Evolutionary conservation across 2,329 filamentous ascomycete species (phyloP).

Genomic region (Colletotrichum tofieldiae): DNA sequence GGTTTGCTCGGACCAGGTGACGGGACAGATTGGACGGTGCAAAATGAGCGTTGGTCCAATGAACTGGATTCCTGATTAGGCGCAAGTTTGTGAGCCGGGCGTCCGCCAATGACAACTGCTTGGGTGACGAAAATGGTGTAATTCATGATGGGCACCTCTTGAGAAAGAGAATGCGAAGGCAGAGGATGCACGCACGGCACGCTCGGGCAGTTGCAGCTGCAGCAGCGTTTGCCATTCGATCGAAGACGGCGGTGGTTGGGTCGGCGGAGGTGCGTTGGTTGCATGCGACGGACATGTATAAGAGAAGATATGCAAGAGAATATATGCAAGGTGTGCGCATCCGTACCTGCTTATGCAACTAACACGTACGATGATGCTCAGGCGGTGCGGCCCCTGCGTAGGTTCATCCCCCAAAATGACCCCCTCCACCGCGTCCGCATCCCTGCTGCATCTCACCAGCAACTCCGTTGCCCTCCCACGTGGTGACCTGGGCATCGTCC

Average conservation of each 20-base stretch:
- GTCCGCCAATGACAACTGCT: not conserved
- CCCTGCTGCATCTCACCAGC: not conserved
- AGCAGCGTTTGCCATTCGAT: not conserved
- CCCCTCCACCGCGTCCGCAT: not conserved
- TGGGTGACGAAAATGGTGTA: no score
- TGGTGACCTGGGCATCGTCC: constrained; percentile 15
- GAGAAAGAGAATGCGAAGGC: not conserved
- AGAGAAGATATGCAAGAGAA: not conserved
- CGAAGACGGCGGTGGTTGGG: not conserved
- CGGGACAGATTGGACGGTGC: not conserved
- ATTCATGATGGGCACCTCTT: not conserved
- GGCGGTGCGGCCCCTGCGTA: constrained; percentile 15
- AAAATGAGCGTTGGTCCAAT: not conserved
- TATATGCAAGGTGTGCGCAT: not conserved
- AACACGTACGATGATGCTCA: not conserved
- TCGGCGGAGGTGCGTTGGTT: no score
- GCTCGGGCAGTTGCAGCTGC: not conserved
- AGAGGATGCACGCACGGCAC: not conserved
- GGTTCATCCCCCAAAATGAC: constrained; percentile 6
- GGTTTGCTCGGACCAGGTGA: not conserved
- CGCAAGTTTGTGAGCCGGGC: not conserved
- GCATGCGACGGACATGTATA: not conserved
- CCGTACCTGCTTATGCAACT: not conserved
- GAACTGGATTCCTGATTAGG: not conserved
- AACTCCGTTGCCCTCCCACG: constrained; percentile 14